Percentiles rank a stretch among this genome's conserved stretches.
phyloP scores from a whole-genome alignment of 768 basidiomycete genomes.

The Suillus subluteus region DNA sequence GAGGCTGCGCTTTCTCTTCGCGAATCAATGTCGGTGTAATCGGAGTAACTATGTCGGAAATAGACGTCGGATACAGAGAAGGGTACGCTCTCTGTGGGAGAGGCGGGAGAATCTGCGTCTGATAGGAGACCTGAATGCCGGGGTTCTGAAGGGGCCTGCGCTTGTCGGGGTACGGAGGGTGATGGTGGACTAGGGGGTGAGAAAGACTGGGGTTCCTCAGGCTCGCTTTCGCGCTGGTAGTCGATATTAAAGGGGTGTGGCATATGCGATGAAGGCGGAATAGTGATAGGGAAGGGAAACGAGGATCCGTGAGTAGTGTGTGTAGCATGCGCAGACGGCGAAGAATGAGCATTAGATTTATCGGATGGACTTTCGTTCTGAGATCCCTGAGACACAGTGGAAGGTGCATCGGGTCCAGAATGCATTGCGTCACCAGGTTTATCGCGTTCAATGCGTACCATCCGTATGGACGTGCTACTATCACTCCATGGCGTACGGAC shows the following conservation, averaged over 20 bases:
- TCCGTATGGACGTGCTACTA: conserved; percentile 20
- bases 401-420: conserved; percentile 35
- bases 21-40: conserved; percentile 33
- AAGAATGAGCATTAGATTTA: conserved; percentile 21
- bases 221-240: conserved; percentile 18
- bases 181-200: conserved; percentile 15
- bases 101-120: conserved; percentile 53
- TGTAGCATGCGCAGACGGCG: conserved; percentile 24
- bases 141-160: conserved; percentile 27
- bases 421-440: conserved; percentile 16
- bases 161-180: conserved; percentile 26
- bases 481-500: conserved; percentile 20
- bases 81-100: conserved; percentile 61
- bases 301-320: conserved; percentile 29
- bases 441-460: conserved; percentile 24
- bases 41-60: conserved; percentile 46
- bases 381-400: conserved; percentile 35
- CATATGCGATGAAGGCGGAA: conserved; percentile 46
- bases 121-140: conserved; percentile 32
- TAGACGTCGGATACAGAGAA: conserved; percentile 58
- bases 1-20: conserved; percentile 38
- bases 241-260: conserved; percentile 23
- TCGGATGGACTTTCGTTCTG: conserved; percentile 25
- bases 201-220: neutral
- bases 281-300: conserved; percentile 51